Evolutionary conservation across 129 eudicot genomes (phyloP), one percentile per base, ranked within the genome.

Genomic region (Ambrosia artemisiifolia): DNA sequence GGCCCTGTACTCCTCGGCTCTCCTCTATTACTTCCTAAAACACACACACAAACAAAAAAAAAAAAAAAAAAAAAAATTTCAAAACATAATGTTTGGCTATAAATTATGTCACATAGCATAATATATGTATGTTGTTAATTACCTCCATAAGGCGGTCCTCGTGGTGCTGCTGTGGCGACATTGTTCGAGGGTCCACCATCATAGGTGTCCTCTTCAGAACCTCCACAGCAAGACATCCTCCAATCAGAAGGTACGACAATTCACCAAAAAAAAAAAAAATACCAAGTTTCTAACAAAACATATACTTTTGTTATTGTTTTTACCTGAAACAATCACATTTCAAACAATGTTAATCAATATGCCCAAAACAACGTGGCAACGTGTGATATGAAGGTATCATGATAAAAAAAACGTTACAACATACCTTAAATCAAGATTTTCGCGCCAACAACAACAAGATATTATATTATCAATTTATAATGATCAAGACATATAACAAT

Each of bases 181-280:
- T 86, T 84, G 47, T 83, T 84, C 11, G 97, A 76, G 43, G 96
- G 96, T 56, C 89, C 76, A 34, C 84, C 89, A 8, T 80, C 67
- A 60, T 70, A 24, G 49, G 44, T 56, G 9, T 92, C 97, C 84
- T 92, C 97, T 77, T 92, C 97, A 28, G 71, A 75, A 68, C 97
- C 97, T 71, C 96, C 97, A 67, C 97, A 92, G 75, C 97, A 92
- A 81, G 84, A 86, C 97, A 92, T 92, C 57, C 73, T 85, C 81
- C 80, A 62, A 75, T 28, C 36, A 62, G 74, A 62, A 68, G 81
- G 32, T 71, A 69, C 62, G 65, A 18, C 44, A 71, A 54, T 53
- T 67, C 50, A 64, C 63, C 74, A 33, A 24, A 24, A 24, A 77
- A 33, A 24, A 77, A 33, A 57, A 57, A 57, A 49, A 28, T 36